These are phyloP conservation scores for Hevea brasiliensis DNA, from an alignment of 345 rosid genomes.

Conservation along the genomic window DNA sequence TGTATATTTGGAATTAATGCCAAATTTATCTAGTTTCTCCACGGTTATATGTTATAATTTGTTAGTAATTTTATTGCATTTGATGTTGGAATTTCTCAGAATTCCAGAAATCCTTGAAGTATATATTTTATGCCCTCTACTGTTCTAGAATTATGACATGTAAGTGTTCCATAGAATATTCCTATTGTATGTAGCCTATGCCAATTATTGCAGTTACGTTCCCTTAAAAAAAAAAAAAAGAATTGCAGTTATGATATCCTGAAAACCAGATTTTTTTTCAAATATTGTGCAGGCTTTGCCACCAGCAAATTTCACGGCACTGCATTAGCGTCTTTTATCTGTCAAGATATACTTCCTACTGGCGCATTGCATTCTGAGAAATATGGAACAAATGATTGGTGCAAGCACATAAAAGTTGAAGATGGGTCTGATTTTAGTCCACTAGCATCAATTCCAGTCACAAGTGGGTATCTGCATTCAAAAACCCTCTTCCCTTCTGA, in stretches of 20 bases:
- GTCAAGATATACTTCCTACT: constrained; percentile 51
- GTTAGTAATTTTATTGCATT: not conserved
- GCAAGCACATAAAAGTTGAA: constrained; percentile 51
- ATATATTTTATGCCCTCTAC: not conserved
- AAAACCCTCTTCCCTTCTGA: constrained; percentile 33
- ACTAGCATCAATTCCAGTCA: constrained; percentile 34
- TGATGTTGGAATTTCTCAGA: not conserved
- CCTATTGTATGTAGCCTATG: not conserved
- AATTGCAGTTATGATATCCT: not conserved
- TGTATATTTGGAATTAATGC: not conserved
- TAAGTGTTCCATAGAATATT: too few relatives aligned
- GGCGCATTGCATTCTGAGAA: constrained; percentile 39
- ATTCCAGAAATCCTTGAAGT: not conserved
- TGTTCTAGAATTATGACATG: not conserved
- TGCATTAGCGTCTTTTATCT: constrained; percentile 49
- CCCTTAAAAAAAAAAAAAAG: not conserved
- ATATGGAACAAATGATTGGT: constrained; percentile 42
- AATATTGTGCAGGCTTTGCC: constrained; percentile 33
- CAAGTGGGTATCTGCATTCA: constrained; percentile 32
- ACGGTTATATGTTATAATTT: not conserved
- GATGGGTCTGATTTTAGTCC: constrained; percentile 38
- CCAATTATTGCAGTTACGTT: not conserved
- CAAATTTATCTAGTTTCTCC: not conserved
- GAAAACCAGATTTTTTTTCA: not conserved
- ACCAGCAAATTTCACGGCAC: constrained; percentile 40